phyloP scores from a whole-genome alignment of 2,329 filamentous ascomycete species.

The Sordariomycetes sp. region DNA sequence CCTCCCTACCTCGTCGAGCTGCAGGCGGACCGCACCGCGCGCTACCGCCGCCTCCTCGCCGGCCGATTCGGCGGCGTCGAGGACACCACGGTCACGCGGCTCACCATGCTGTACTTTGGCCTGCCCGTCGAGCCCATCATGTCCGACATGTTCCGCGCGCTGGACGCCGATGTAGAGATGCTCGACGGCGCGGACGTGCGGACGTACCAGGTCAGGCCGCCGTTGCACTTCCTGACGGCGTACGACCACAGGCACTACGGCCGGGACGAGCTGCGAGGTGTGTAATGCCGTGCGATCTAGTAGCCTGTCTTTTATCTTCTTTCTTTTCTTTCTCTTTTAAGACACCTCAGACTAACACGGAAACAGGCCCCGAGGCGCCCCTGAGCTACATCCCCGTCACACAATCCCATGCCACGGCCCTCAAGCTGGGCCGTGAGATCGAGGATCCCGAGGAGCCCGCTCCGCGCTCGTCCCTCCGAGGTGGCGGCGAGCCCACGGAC shows the following conservation, averaged over 20 bases:
- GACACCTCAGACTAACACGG: not conserved
- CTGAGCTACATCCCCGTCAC: not conserved
- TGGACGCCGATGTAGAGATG: slow-evolving; percentile 14
- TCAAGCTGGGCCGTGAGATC: not conserved
- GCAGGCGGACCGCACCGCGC: slow-evolving; percentile 18
- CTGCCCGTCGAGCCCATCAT: slow-evolving; percentile 28
- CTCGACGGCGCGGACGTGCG: slow-evolving; percentile 10
- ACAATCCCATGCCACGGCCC: not conserved
- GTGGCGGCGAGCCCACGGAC: not conserved
- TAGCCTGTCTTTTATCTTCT: not conserved
- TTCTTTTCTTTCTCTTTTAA: not conserved
- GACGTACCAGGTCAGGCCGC: slow-evolving; percentile 13
- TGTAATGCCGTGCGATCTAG: not conserved
- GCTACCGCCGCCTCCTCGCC: slow-evolving; percentile 18
- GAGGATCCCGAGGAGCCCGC: not conserved
- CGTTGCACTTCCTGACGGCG: slow-evolving; percentile 20
- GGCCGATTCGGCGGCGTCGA: slow-evolving; percentile 17
- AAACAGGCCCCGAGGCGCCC: not conserved
- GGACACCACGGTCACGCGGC: slow-evolving; percentile 24
- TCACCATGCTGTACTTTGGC: slow-evolving; percentile 36
- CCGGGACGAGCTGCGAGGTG: slow-evolving; percentile 12
- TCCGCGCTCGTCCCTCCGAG: not conserved
- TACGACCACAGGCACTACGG: slow-evolving; percentile 19
- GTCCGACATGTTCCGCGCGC: slow-evolving; percentile 8
- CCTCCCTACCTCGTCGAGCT: slow-evolving; percentile 14